A percentile compares a stretch with the other conserved stretches of the same genome.
These are phyloP conservation scores for Carpinus viminea DNA, from an alignment of 306 rosid genomes.

Conservation along the genomic window DNA sequence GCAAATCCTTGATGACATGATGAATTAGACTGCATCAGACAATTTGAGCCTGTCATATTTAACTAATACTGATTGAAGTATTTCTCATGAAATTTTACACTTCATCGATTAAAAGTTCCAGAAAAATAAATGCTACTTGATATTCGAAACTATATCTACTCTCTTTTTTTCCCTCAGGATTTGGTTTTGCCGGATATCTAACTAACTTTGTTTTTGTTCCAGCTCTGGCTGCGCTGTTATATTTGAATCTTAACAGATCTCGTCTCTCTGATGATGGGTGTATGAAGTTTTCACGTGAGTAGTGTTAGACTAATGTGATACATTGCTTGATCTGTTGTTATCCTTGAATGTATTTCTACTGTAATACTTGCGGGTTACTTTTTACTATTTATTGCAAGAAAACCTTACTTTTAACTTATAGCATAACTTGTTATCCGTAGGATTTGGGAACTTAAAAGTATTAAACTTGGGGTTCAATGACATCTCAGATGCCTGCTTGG, in stretches of 20 bases:
- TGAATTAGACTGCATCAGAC: not conserved
- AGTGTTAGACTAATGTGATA: slow-evolving; percentile 12
- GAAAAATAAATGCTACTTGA: not conserved
- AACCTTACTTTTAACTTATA: slow-evolving; percentile 18
- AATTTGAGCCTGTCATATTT: not conserved
- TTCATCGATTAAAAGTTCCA: not conserved
- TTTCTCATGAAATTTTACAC: not conserved
- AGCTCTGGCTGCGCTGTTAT: slow-evolving; percentile 65
- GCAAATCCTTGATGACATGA: not conserved
- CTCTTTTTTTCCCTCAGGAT: not conserved
- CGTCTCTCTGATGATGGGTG: slow-evolving; percentile 63
- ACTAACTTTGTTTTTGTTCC: slow-evolving; percentile 32
- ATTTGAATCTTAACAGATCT: slow-evolving; percentile 86
- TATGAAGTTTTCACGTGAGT: slow-evolving; percentile 79
- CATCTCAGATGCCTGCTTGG: slow-evolving; percentile 70
- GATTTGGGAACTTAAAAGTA: slow-evolving; percentile 67
- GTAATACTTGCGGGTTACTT: slow-evolving; percentile 8
- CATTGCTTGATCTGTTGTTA: not conserved
- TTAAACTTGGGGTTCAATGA: slow-evolving; percentile 79
- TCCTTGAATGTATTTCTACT: slow-evolving; percentile 10
- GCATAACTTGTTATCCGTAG: slow-evolving; percentile 43
- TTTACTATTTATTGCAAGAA: not conserved
- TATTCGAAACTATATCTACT: too few relatives aligned
- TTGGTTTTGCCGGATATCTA: slow-evolving; percentile 34
- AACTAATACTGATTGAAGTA: not conserved